Base-by-base conservation (phyloP, 352 stramenopile genomes). In the Phytophthora idaei region DNA sequence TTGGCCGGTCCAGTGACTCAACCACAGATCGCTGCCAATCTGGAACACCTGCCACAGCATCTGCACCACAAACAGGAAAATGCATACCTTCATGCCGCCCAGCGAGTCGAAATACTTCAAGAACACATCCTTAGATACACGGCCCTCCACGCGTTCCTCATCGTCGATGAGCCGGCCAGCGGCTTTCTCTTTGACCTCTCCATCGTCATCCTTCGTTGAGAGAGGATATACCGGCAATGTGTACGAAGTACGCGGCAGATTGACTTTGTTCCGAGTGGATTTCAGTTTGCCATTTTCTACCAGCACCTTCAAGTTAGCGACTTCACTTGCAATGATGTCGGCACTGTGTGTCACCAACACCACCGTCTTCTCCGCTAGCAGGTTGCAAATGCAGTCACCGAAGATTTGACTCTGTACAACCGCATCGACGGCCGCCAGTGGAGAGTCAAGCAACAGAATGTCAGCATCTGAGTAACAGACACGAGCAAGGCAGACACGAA, bases 351-450 rank as follows among this genome's bases (percentile, higher is more conserved):
- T 98, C 5, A 97, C 95, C 11, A 98, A 73, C 29, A 98, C 61
- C 8, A 98, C 78, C 21, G 85, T 95, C 51, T 86, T 84, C 54
- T 78, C 48, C 31, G 56, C 49, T 17, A 83, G 44, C 28, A 83
- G 29, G 1, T 57, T 59, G 34, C 70, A 81, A 8, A 81, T 55
- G 11, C 73, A 80, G 25, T 80, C 58, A 15, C 58, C n/a, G 63
- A 98, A 98, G 21, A 98, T 76, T 70, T 96, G 82, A 37, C 87
- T 89, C 34, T 91, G 94, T 29, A 99, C 96, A 61, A 98, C 87
- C 32, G 89, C 83, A 77, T 99, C 96, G 0, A 99, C 94, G 5
- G 94, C 6, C 36, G 36, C 36, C 9, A 42, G 36, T 17, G 36
- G 36, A 8, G 36, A 42, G 36, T 42, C 36, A 1, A 42, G 11